Base-by-base conservation (phyloP, 2,329 filamentous ascomycete species). In the Macrophomina tecta region DNA sequence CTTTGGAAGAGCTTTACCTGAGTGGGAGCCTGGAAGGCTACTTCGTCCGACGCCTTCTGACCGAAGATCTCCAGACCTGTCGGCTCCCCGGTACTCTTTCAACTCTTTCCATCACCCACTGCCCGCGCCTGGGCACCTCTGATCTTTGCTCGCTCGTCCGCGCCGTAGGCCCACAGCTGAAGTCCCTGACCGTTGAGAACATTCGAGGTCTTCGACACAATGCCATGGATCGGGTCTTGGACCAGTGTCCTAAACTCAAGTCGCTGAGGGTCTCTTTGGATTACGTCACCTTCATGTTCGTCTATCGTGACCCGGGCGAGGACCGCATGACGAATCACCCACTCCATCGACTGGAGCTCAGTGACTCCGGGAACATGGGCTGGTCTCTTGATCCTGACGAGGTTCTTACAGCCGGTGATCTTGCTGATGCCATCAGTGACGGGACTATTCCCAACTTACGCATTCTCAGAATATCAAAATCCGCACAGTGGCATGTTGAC, bases 221-320 rank as follows among this genome's bases (percentile, higher is more conserved):
- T 40, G 71, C 77, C 0, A 73, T 84, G 5, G 81, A 84, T 68
- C 68, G 70, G 16, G 72, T 84, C 0, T 72, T 84, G 1, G 70
- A 74, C 38, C 74, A 80, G 68, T 76, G 81, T 4, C 81, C 82
- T 0, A 70, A 76, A 5, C 71, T 84, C 2, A 72, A 72, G 2
- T 68, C 69, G 28, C 77, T 85, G 1, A 80, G 77, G 68, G 74
- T 84, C 52, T 78, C 80, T 28, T 74, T 82, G 9, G 82, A 84
- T 68, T 84, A 83, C 72, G 80, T 84, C 62, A 80, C 75, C 70
- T 74, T 56, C 51, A 56, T 53, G 48, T 55, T 56, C 38, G 48
- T 65, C 8, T 68, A 79, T 49, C 56, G 70, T 28, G 69, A 73
- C 68, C 56, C 70, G 34, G 69, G 72, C 68, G 74, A 74, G 0